Base-by-base conservation (phyloP, 352 stramenopile species). In the Vaucheria bursata region DNA sequence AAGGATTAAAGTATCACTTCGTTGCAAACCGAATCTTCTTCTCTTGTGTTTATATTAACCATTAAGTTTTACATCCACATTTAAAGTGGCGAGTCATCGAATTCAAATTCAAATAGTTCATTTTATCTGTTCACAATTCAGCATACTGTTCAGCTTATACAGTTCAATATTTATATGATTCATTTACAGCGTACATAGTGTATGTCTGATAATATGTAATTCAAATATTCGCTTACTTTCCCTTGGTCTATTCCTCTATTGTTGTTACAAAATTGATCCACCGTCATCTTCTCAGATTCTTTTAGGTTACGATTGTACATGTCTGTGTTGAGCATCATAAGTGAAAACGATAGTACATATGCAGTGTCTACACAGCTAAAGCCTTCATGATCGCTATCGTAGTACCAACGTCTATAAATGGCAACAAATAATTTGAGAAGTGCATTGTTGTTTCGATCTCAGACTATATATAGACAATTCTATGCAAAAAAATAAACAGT, bases 231-330 rank as follows among this genome's bases (percentile, higher is more conserved):
- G 45, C 53, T 8, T 7, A 68, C 53, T 25, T 92, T 87, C 1
- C 93, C 93, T 71, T 94, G 92, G 86, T 98, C 97, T 69, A 98
- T 97, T 4, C 93, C 94, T 31, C 92, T 90, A 83, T 97, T 98
- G 81, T 97, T 97, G 53, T 91, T 87, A 0, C 97, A 85, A 79
- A 98, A 98, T 33, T 94, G 88, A 7, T 91, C 86, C 52, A 93
- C 89, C 0, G 91, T 97, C 95, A 98, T 98, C 73, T 93, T 94
- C 40, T 94, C 94, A 34, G 89, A 84, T 68, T 90, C 86, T 0
- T 73, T 67, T 37, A 87, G 84, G 77, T 93, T 94, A 75, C 90
- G 84, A 80, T 93, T 94, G 84, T 95, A 89, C 45, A 94, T 84
- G 82, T 95, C 90, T 0, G 90, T 95, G 78, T 94, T 94, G 0